phyloP scores from a whole-genome alignment of 768 basidiomycete species.

The Mycena kentingensis region DNA sequence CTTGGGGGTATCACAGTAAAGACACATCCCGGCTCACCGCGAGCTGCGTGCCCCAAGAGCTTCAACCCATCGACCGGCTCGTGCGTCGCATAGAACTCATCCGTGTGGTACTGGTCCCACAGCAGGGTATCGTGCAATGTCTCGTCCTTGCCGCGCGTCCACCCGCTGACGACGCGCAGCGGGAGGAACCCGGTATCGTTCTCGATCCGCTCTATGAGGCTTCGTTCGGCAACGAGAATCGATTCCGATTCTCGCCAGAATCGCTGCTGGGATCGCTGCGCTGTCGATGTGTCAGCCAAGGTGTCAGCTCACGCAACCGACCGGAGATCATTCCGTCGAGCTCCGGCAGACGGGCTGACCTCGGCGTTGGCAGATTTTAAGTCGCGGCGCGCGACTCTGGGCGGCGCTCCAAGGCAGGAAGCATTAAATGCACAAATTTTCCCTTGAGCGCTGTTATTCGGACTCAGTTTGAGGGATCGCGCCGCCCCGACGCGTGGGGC shows the following conservation, averaged over 20 bases:
- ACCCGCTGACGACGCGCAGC: constrained; percentile 5
- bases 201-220: not conserved
- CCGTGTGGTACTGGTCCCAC: constrained; percentile 15
- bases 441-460: no score
- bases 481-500: not conserved
- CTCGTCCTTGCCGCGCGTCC: constrained; percentile 16
- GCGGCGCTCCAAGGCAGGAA: no score
- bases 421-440: no score
- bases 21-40: constrained; percentile 8
- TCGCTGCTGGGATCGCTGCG: no score
- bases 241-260: no score
- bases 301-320: not conserved
- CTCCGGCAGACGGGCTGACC: no score
- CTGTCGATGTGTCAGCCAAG: no score
- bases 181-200: constrained; percentile 13
- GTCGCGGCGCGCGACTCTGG: no score
- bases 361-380: no score
- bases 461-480: no score
- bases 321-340: no score
- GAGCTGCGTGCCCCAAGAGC: constrained; percentile 12
- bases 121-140: constrained; percentile 6
- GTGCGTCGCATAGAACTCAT: constrained; percentile 15
- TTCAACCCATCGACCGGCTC: constrained; percentile 15
- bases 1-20: not conserved
- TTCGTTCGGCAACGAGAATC: not conserved